Percentiles rank a stretch among this genome's conserved stretches.
phyloP scores from a whole-genome alignment of 805 yeast species.

The Kurtzmaniella fragi region DNA sequence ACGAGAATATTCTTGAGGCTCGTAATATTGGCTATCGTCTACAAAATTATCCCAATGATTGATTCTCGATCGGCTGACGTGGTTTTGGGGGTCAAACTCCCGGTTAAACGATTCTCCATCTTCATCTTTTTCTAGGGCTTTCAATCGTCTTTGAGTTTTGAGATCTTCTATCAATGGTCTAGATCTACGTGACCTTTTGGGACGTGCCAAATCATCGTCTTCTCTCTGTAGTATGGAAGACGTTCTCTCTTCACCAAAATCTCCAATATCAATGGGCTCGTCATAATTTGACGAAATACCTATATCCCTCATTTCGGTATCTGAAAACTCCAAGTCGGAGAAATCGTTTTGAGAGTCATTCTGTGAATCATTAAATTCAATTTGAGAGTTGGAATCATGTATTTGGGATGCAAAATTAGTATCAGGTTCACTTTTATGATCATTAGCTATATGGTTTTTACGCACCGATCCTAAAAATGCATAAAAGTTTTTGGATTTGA shows the following conservation, averaged over 20 bases:
- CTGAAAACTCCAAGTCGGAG: too few relatives aligned
- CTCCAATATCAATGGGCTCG: too few relatives aligned
- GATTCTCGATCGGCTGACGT: background rate
- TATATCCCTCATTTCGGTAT: too few relatives aligned
- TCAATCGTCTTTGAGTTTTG: constrained; percentile 1
- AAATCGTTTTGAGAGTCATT: background rate
- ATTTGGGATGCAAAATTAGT: background rate
- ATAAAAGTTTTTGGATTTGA: constrained; percentile 33
- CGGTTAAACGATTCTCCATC: too few relatives aligned
- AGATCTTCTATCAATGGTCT: too few relatives aligned
- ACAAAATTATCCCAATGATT: constrained; percentile 13
- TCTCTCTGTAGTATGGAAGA: too few relatives aligned
- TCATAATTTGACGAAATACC: too few relatives aligned
- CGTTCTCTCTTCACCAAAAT: too few relatives aligned
- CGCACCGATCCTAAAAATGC: constrained; percentile 22
- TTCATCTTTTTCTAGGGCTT: constrained; percentile 1
- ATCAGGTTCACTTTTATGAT: too few relatives aligned
- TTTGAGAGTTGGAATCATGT: background rate
- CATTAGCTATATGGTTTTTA: constrained; percentile 6
- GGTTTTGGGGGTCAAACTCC: too few relatives aligned
- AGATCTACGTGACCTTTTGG: too few relatives aligned
- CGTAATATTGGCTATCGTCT: constrained; percentile 13
- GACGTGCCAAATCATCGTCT: too few relatives aligned
- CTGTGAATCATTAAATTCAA: background rate
- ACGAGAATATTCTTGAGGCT: constrained; percentile 3